These are phyloP conservation scores for Coniochaeta ligniaria DNA, from an alignment of 2,329 filamentous ascomycete genomes.

Conservation along the genomic window DNA sequence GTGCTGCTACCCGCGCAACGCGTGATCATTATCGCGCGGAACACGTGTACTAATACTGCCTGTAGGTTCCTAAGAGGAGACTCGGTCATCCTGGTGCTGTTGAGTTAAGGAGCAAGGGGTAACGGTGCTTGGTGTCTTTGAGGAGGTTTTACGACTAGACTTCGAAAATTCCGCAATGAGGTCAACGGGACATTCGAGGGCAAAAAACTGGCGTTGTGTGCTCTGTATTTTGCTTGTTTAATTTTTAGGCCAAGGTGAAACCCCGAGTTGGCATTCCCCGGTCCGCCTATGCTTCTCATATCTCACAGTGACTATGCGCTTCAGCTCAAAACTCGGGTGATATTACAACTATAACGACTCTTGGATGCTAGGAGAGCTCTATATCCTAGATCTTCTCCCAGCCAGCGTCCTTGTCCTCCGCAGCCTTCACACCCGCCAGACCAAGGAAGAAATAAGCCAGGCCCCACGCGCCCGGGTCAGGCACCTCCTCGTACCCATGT, in stretches of 20 bases:
- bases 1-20: constrained; percentile 25
- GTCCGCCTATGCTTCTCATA: not conserved
- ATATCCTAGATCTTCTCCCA: constrained; percentile 23
- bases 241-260: not conserved
- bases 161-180: not conserved
- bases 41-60: constrained; percentile 1
- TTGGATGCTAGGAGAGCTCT: not conserved
- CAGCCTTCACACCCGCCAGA: constrained; percentile 50
- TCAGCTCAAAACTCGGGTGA: not conserved
- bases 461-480: constrained; percentile 63
- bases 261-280: not conserved
- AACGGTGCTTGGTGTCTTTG: not conserved
- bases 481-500: constrained; percentile 62
- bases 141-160: not conserved
- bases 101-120: constrained; percentile 7
- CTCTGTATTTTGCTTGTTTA: not conserved
- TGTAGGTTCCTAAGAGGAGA: constrained; percentile 17
- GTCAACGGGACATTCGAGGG: not conserved
- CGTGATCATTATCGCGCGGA: constrained; percentile 7
- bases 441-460: constrained; percentile 77
- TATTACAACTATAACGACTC: not conserved
- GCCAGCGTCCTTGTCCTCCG: constrained; percentile 26
- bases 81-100: constrained; percentile 16
- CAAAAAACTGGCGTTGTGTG: constrained; percentile 1
- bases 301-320: not conserved